These are phyloP conservation scores for Cordyceps fumosorosea DNA, from an alignment of 2,329 filamentous ascomycete genomes.

Conservation along the genomic window DNA sequence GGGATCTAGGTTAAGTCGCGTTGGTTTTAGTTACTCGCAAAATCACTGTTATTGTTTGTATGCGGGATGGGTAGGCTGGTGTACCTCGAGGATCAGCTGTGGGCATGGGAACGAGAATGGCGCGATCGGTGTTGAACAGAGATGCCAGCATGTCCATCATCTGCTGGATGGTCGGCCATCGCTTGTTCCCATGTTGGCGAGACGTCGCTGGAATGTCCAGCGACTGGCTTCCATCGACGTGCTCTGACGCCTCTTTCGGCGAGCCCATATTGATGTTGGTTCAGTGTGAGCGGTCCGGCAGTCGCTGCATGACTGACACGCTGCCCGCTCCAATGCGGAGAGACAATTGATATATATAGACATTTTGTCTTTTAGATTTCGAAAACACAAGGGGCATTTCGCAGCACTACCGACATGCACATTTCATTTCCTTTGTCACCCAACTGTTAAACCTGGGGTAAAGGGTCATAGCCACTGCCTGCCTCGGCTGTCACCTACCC, in stretches of 20 bases:
- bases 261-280: neutral
- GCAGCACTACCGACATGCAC: no score
- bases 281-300: neutral
- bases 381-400: no score
- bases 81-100: conserved; percentile 8
- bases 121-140: neutral
- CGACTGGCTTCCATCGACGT: neutral
- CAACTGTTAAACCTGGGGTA: no score
- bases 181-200: neutral
- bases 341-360: neutral
- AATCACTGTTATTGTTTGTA: no score
- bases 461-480: neutral
- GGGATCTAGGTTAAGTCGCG: neutral
- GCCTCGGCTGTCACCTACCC: neutral
- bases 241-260: no score
- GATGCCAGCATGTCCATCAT: neutral
- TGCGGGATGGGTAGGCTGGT: no score
- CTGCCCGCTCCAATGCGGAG: neutral
- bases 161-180: no score
- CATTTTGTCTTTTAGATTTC: no score
- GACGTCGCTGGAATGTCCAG: neutral
- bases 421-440: no score
- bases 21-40: no score
- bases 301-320: neutral
- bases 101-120: conserved; percentile 7